Evolutionary conservation across 352 stramenopile genomes (phyloP).

Genomic region (Pythium folliculosum): DNA sequence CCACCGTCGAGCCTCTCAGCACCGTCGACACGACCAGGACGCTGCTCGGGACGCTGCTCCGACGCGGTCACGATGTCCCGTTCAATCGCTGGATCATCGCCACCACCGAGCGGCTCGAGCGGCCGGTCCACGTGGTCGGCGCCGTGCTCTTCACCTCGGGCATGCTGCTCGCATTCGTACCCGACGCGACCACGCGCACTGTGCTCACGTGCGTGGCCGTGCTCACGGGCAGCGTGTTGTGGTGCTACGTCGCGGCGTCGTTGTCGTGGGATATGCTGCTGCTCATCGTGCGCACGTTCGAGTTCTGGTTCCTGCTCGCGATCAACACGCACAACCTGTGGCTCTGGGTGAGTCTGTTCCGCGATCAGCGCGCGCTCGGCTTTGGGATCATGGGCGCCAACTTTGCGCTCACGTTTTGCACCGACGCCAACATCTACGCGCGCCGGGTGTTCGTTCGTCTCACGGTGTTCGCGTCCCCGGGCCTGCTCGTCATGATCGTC

Average conservation of each 20-base stretch:
- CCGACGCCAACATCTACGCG: constrained; percentile 12
- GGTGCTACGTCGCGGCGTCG: constrained; percentile 1
- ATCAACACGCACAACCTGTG: neutral
- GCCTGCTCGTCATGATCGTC: neutral
- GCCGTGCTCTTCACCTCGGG: neutral
- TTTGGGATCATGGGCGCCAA: neutral
- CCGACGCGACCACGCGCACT: neutral
- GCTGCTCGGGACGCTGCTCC: neutral
- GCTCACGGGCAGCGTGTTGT: neutral
- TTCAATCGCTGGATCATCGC: neutral
- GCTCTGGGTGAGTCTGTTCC: neutral
- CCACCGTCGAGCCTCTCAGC: neutral
- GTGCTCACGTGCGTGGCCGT: neutral
- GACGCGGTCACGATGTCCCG: neutral
- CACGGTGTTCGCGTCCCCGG: neutral
- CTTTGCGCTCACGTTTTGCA: neutral
- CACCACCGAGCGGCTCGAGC: neutral
- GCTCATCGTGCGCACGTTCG: constrained; percentile 2
- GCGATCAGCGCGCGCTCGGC: neutral
- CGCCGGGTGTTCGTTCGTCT: neutral
- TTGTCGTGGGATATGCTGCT: constrained; percentile 9
- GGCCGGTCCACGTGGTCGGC: neutral
- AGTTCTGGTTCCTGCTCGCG: constrained; percentile 13
- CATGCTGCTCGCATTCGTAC: neutral
- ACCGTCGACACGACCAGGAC: neutral